Base-by-base conservation (phyloP, 345 rosid species). In the Gossypium bickii region DNA sequence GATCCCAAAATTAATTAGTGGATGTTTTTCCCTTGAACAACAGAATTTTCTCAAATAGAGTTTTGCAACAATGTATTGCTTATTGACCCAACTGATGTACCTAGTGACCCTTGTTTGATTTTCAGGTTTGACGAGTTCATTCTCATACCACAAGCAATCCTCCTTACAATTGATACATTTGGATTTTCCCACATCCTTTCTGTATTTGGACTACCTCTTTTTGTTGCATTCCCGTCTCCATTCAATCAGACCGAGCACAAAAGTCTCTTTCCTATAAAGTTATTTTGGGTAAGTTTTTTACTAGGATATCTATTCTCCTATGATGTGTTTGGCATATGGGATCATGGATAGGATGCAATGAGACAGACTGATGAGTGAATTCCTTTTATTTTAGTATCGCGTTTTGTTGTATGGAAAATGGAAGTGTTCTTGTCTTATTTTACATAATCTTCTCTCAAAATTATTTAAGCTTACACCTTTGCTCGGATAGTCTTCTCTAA, bases 121-220 rank as follows among this genome's bases (percentile, higher is more conserved):
- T 84, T 73, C 90, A 95, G 99, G 87, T 95, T 89, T 76, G 99
- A 95, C 59, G 99, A 95, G 78, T 95, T 93, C 76, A 70, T 89
- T 72, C 94, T 95, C 64, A 77, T 87, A 75, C 90, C 93, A 53
- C 99, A 95, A 85, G 99, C 97, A 24, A 82, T 91, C 72, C 98
- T 95, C 80, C 92, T 94, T 38, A 82, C 93, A 56, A 83, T 94
- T 2, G 98, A 94, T 29, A 92, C 98, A 16, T 94, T 85, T 81
- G 98, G 98, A 38, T 94, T 92, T 73, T 92, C 98, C 29, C 83
- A 81, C 83, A 83, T 92, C 82, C 89, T 94, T 78, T 87, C 96
- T 6, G 78, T 94, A 56, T 84, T 89, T 69, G 99, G 93, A 56
- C 90, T 94, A 70, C 96, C 98, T 61, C 78, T 91, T 63, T 91